These are phyloP conservation scores for Ceratobasidium papillatum DNA, from an alignment of 1,284 basidiomycete genomes.

Conservation along the genomic window DNA sequence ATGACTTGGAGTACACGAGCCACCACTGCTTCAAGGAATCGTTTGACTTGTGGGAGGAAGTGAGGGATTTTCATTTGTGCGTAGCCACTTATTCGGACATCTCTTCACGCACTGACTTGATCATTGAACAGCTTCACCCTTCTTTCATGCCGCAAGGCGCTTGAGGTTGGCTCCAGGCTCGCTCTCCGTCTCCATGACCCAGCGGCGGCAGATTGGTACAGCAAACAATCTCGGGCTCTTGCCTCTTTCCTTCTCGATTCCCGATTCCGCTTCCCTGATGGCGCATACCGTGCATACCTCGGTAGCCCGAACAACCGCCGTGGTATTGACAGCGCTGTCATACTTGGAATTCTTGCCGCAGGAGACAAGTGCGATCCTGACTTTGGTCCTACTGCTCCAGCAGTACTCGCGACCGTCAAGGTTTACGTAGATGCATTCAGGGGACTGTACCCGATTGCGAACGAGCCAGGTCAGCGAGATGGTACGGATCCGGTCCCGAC, in stretches of 20 bases:
- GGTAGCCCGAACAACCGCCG: conserved; percentile 46
- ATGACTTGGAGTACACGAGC: conserved; percentile 59
- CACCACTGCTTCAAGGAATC: conserved; percentile 51
- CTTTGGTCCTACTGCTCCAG: conserved; percentile 46
- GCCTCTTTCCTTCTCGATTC: conserved; percentile 49
- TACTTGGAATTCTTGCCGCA: conserved; percentile 54
- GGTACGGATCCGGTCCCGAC: conserved; percentile 51
- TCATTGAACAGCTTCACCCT: conserved; percentile 51
- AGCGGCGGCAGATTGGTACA: conserved; percentile 52
- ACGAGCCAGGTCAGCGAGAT: conserved; percentile 46
- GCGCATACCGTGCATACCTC: conserved; percentile 49
- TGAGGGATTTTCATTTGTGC: conserved; percentile 55
- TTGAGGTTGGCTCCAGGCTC: conserved; percentile 53
- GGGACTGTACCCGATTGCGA: conserved; percentile 53
- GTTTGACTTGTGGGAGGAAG: conserved; percentile 55
- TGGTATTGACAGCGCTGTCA: conserved; percentile 54
- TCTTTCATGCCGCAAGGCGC: conserved; percentile 51
- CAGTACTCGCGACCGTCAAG: conserved; percentile 52
- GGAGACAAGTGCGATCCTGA: conserved; percentile 46
- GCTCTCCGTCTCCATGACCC: conserved; percentile 52
- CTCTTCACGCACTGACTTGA: neutral
- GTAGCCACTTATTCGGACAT: neutral
- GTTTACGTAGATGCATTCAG: conserved; percentile 51
- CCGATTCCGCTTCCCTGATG: conserved; percentile 48
- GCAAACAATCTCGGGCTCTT: conserved; percentile 48